Conservation (phyloP, 371 early-diverging fungal species). For the Lichtheimia hyalospora region DNA sequence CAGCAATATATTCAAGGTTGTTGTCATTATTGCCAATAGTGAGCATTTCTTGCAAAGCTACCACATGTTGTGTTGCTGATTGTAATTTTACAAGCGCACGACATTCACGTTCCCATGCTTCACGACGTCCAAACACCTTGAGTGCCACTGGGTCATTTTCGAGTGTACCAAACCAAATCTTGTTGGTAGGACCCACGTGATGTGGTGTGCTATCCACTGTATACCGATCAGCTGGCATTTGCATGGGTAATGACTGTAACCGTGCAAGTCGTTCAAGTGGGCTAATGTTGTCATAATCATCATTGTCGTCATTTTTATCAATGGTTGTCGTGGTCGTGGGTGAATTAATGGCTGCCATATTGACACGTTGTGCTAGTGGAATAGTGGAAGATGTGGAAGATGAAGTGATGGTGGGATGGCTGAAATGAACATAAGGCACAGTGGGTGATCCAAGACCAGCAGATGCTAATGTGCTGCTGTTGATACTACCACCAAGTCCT, state of each 20-base stretch:
- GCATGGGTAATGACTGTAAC: neutral
- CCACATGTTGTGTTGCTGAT: slow-evolving; percentile 23
- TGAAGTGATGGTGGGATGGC: slow-evolving; percentile 27
- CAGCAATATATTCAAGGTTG: slow-evolving; percentile 31
- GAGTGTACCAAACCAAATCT: slow-evolving; percentile 30
- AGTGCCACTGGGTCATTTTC: slow-evolving; percentile 15
- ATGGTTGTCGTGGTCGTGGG: slow-evolving; percentile 28
- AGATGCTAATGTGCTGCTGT: slow-evolving; percentile 27
- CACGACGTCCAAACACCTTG: slow-evolving; percentile 44
- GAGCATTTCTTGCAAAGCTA: slow-evolving; percentile 40
- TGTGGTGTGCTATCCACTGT: slow-evolving; percentile 18
- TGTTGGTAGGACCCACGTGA: slow-evolving; percentile 39
- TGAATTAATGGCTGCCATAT: slow-evolving; percentile 8
- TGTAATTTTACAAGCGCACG: slow-evolving; percentile 34
- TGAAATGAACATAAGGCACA: slow-evolving; percentile 16
- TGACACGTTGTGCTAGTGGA: slow-evolving; percentile 27
- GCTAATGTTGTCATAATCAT: slow-evolving; percentile 30
- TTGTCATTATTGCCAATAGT: slow-evolving; percentile 27
- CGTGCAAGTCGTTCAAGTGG: slow-evolving; percentile 38
- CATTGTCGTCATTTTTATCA: slow-evolving; percentile 9
- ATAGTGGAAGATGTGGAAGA: slow-evolving; percentile 21
- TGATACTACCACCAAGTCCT: slow-evolving; percentile 14
- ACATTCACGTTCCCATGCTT: slow-evolving; percentile 53
- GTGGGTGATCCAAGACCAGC: slow-evolving; percentile 14
- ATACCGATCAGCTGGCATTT: neutral